Evolutionary conservation across 768 basidiomycete genomes (phyloP).

Genomic region (Porphyrellus cyaneotinctus): DNA sequence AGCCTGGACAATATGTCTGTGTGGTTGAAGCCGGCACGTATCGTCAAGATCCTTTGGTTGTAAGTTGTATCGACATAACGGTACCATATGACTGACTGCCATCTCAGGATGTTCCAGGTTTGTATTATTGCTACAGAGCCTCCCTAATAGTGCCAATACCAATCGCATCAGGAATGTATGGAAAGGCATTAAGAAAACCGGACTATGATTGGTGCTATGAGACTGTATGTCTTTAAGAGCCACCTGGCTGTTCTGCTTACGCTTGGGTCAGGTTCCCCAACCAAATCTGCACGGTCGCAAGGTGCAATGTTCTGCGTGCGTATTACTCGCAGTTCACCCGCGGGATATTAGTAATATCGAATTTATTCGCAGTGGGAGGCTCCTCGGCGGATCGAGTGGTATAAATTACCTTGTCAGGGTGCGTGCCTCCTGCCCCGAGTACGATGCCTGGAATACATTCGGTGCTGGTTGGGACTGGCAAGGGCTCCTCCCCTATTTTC

Average conservation of each 20-base stretch:
- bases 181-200: background rate
- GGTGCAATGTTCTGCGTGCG: slow-evolving; percentile 5
- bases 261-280: slow-evolving; percentile 12
- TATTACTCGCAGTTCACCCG: background rate
- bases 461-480: slow-evolving; percentile 17
- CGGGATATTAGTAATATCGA: no score
- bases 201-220: slow-evolving; percentile 19
- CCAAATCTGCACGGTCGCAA: background rate
- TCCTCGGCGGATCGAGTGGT: slow-evolving; percentile 19
- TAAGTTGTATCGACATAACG: background rate
- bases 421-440: slow-evolving; percentile 18
- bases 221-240: slow-evolving; percentile 5
- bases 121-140: background rate
- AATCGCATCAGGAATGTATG: slow-evolving; percentile 1
- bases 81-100: background rate
- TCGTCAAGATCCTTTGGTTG: slow-evolving; percentile 9
- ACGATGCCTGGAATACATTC: slow-evolving; percentile 18
- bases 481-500: slow-evolving; percentile 14
- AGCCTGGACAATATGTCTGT: slow-evolving; percentile 12
- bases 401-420: slow-evolving; percentile 19
- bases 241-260: background rate
- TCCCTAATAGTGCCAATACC: background rate
- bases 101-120: slow-evolving; percentile 18
- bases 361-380: slow-evolving; percentile 14
- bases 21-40: slow-evolving; percentile 18